Conservation (phyloP, 1,284 basidiomycete genomes). For the Microbotryum saponariae region DNA sequence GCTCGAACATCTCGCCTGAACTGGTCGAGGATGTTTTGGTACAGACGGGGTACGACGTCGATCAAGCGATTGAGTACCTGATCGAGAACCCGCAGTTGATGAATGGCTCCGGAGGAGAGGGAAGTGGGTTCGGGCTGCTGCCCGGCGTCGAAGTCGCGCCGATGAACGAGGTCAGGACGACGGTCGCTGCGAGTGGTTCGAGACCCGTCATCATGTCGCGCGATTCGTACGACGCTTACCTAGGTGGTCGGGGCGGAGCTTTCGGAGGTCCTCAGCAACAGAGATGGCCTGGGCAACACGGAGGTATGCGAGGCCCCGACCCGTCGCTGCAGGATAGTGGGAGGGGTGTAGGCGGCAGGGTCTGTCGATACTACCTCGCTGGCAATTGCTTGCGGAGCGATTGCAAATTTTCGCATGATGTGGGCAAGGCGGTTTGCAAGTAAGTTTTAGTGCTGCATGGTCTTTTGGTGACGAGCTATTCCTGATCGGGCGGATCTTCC, state of each 20-base stretch:
- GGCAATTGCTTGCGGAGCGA: constrained; percentile 93
- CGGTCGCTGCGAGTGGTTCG: constrained; percentile 19
- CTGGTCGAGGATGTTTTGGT: constrained; percentile 89
- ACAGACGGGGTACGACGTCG: constrained; percentile 85
- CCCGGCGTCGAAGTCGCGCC: constrained; percentile 2
- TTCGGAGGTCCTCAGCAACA: neutral
- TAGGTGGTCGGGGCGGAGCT: constrained; percentile 16
- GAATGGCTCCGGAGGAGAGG: constrained; percentile 15
- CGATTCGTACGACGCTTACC: constrained; percentile 32
- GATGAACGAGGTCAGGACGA: neutral
- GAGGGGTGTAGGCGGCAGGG: constrained; percentile 42
- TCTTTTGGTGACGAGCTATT: too few relatives aligned
- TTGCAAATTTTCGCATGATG: constrained; percentile 67
- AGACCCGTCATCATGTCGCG: constrained; percentile 33
- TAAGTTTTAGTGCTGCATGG: constrained; percentile 43
- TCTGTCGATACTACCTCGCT: constrained; percentile 92
- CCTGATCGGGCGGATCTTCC: neutral
- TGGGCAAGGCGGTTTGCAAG: constrained; percentile 51
- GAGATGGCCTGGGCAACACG: constrained; percentile 17
- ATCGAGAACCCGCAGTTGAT: constrained; percentile 52
- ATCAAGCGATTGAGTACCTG: constrained; percentile 84
- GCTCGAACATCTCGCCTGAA: constrained; percentile 68
- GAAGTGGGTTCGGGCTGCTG: constrained; percentile 30
- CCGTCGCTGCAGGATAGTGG: constrained; percentile 20
- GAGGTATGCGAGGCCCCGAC: constrained; percentile 29